Conservation (phyloP, 2,329 filamentous ascomycete species). For the Monosporascus sp. region DNA sequence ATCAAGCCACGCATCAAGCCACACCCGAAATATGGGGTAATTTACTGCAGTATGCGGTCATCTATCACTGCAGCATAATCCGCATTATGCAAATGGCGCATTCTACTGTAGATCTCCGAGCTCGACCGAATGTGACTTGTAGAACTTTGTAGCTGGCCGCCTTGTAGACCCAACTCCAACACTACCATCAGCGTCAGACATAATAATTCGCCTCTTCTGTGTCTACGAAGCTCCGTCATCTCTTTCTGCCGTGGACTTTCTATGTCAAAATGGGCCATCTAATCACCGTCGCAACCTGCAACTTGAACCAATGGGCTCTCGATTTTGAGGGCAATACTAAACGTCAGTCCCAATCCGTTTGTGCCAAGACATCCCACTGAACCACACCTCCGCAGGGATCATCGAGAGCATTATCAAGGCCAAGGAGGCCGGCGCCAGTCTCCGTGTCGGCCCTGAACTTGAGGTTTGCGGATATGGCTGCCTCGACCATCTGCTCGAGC, state of each 20-base stretch:
- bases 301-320: conserved; percentile 38
- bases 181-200: too few relatives aligned
- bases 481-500: conserved; percentile 61
- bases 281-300: conserved; percentile 31
- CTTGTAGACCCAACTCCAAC: background rate
- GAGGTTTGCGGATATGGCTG: conserved; percentile 58
- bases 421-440: conserved; percentile 49
- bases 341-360: background rate
- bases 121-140: background rate
- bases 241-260: background rate
- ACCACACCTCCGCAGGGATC: conserved; percentile 50
- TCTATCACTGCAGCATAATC: background rate
- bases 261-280: conserved; percentile 17
- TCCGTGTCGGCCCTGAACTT: conserved; percentile 56
- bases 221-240: background rate
- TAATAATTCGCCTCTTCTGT: background rate
- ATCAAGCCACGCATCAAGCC: too few relatives aligned
- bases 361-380: conserved; percentile 18
- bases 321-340: conserved; percentile 27
- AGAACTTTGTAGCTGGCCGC: background rate
- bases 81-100: background rate
- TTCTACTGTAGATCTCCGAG: background rate
- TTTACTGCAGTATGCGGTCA: background rate
- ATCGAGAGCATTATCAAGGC: conserved; percentile 52
- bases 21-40: background rate